A percentile compares a stretch with the other conserved stretches of the same genome.
phyloP scores from a whole-genome alignment of 768 basidiomycete genomes.

The Pholiota molesta region DNA sequence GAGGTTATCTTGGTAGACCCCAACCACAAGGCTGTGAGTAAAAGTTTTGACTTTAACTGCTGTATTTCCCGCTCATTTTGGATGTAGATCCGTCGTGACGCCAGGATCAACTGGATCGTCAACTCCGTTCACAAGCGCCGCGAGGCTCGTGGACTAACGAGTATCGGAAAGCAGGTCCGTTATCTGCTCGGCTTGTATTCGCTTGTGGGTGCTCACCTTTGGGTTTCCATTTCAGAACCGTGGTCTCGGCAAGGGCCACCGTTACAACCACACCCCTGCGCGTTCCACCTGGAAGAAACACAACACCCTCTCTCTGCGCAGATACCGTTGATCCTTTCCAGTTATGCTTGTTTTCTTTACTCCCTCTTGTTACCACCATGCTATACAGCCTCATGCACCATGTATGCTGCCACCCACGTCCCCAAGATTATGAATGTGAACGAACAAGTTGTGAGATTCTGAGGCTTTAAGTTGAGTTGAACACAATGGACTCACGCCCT shows the following conservation, averaged over 20 bases:
- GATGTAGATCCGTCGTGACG: conserved; percentile 84
- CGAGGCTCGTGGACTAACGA: conserved; percentile 96
- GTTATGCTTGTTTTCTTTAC: conserved; percentile 26
- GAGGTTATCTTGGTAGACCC: conserved; percentile 99
- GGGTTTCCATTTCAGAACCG: conserved; percentile 66
- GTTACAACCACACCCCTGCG: conserved; percentile 91
- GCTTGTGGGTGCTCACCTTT: conserved; percentile 4
- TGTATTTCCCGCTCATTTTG: not conserved
- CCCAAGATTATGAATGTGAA: conserved; percentile 5
- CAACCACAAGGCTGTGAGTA: conserved; percentile 86
- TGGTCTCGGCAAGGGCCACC: conserved; percentile 94
- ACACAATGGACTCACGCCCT: not conserved
- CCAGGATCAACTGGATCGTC: conserved; percentile 98
- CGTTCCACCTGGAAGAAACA: conserved; percentile 95
- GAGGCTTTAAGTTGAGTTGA: not conserved
- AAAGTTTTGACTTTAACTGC: conserved; percentile 11
- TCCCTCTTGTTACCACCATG: conserved; percentile 25
- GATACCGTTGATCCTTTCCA: conserved; percentile 70
- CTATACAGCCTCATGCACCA: conserved; percentile 24
- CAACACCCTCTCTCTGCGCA: conserved; percentile 94
- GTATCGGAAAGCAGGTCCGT: conserved; percentile 90
- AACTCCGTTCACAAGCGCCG: conserved; percentile 99
- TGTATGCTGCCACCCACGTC: conserved; percentile 15
- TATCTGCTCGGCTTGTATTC: conserved; percentile 6
- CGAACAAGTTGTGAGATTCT: not conserved